Conservation (phyloP, 2,329 filamentous ascomycete species). For the Epichloe scottii region DNA sequence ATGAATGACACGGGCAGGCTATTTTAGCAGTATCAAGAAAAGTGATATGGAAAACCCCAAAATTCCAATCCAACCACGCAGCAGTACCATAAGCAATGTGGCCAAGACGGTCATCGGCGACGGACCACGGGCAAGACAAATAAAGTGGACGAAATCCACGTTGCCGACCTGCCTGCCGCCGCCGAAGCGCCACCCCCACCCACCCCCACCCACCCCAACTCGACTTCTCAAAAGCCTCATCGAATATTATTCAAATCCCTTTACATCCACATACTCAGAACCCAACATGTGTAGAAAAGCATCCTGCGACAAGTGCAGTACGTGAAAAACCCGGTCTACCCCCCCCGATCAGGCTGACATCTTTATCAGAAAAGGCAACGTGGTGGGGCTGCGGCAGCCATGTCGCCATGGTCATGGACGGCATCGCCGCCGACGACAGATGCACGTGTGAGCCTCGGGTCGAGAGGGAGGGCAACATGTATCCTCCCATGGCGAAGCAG, state of each 20-base stretch:
- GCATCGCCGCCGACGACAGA: conserved; percentile 42
- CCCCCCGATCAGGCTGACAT: neutral
- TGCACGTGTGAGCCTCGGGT: conserved; percentile 55
- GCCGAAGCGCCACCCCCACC: too few relatives aligned
- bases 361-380: conserved; percentile 37
- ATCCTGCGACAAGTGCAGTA: conserved; percentile 50
- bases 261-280: neutral
- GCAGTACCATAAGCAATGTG: too few relatives aligned
- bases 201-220: too few relatives aligned
- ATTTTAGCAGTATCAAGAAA: too few relatives aligned
- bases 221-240: neutral
- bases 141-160: too few relatives aligned
- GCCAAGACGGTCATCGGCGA: too few relatives aligned
- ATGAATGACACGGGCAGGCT: neutral
- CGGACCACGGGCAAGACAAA: too few relatives aligned
- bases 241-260: neutral
- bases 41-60: too few relatives aligned
- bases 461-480: conserved; percentile 45
- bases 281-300: conserved; percentile 51
- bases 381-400: conserved; percentile 57
- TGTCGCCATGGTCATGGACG: conserved; percentile 48
- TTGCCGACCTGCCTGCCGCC: too few relatives aligned
- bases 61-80: too few relatives aligned
- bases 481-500: conserved; percentile 48
- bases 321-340: conserved; percentile 12